phyloP scores from a whole-genome alignment of 2,329 filamentous ascomycete species.

The Sporothrix brasiliensis region DNA sequence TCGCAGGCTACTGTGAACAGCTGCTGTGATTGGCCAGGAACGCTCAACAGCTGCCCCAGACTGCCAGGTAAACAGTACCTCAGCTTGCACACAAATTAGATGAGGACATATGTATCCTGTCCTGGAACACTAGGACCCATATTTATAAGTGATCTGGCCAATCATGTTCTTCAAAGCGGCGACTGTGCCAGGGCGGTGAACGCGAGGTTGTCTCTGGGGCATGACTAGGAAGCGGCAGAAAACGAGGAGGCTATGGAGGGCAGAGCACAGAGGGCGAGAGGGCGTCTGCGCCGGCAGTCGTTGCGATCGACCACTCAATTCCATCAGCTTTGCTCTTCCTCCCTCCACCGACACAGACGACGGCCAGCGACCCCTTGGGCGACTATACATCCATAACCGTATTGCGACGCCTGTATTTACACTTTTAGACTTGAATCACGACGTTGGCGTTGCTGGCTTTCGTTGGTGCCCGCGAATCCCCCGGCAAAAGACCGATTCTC shows the following conservation, averaged over 20 bases:
- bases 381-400: background rate
- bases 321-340: background rate
- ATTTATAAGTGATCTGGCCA: background rate
- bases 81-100: background rate
- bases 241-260: conserved; percentile 22
- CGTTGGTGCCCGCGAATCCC: background rate
- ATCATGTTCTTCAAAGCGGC: background rate
- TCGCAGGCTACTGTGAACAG: background rate
- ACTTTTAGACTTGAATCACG: background rate
- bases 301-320: background rate
- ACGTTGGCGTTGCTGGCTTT: background rate
- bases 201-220: background rate
- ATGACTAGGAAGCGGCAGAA: conserved; percentile 23
- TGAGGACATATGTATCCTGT: background rate
- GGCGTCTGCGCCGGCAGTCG: conserved; percentile 1
- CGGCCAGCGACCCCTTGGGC: background rate
- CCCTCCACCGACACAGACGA: background rate
- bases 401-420: background rate
- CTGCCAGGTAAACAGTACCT: conserved; percentile 21
- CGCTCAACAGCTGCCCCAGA: background rate
- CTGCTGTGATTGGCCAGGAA: conserved; percentile 29
- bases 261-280: background rate
- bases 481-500: background rate
- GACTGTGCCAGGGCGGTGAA: conserved; percentile 17
- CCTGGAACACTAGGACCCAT: background rate